phyloP scores from a whole-genome alignment of 345 rosid species.

The Murraya koenigii region DNA sequence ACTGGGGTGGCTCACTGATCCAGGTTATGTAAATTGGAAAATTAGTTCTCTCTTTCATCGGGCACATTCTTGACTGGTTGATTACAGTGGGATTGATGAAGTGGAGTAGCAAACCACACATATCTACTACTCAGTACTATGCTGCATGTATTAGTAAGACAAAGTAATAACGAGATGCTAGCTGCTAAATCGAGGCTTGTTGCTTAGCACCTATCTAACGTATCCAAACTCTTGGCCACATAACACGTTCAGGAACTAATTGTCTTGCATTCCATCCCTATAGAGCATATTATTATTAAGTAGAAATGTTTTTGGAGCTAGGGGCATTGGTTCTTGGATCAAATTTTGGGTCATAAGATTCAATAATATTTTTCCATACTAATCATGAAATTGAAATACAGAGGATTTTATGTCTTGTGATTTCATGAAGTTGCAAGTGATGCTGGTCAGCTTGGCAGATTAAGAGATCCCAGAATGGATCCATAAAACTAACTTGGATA shows the following conservation, averaged over 20 bases:
- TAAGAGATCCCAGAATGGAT: neutral
- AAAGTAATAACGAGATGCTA: slow-evolving; percentile 4
- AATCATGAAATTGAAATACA: neutral
- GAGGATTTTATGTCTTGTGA: neutral
- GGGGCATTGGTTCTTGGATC: neutral
- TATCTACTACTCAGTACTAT: neutral
- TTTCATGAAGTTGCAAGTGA: neutral
- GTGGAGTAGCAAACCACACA: neutral
- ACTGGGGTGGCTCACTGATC: slow-evolving; percentile 84
- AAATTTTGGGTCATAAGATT: neutral
- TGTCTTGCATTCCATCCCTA: neutral
- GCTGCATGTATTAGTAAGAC: neutral
- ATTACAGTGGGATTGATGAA: neutral
- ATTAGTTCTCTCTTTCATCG: slow-evolving; percentile 1
- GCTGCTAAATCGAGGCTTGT: slow-evolving; percentile 1
- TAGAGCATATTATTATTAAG: neutral
- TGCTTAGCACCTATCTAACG: neutral
- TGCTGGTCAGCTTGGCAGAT: neutral
- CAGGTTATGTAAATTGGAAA: slow-evolving; percentile 36
- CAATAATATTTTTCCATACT: neutral
- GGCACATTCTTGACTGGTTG: neutral
- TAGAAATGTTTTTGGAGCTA: neutral
- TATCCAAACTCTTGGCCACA: neutral
- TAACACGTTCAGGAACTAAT: neutral
- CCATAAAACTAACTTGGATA: slow-evolving; percentile 11